These are phyloP conservation scores for Aspergillus ochraceoroseus DNA, from an alignment of 2,329 filamentous ascomycete species.

Conservation along the genomic window DNA sequence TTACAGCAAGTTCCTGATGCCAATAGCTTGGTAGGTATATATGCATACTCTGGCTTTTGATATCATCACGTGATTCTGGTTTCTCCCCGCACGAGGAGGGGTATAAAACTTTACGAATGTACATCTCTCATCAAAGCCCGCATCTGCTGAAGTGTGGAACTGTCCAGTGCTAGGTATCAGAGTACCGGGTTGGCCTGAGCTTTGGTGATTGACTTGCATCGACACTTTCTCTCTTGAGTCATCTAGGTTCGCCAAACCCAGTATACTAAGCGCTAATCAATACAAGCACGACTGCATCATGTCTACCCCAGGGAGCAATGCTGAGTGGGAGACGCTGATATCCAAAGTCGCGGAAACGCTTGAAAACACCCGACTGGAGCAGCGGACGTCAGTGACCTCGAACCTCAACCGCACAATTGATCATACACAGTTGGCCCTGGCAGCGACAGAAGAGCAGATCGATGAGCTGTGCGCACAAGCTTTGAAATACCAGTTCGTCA, in stretches of 20 bases:
- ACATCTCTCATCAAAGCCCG: neutral
- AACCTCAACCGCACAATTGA: constrained; percentile 39
- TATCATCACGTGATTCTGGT: too few species aligned
- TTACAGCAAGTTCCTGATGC: too few species aligned
- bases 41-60: too few species aligned
- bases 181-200: too few species aligned
- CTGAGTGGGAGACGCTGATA: constrained; percentile 34
- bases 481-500: constrained; percentile 38
- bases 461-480: constrained; percentile 55
- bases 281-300: constrained; percentile 14
- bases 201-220: too few species aligned
- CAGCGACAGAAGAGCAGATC: constrained; percentile 47
- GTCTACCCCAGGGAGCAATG: constrained; percentile 29
- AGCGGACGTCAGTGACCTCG: constrained; percentile 25
- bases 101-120: neutral
- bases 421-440: constrained; percentile 41
- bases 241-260: too few species aligned
- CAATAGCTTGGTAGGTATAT: too few species aligned
- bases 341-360: constrained; percentile 25
- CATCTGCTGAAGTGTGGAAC: too few species aligned
- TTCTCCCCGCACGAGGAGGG: too few species aligned
- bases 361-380: constrained; percentile 22
- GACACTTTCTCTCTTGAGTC: too few species aligned
- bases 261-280: neutral
- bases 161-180: too few species aligned